Evolutionary conservation across 169 alveolate genomes (phyloP).

Genomic region (Plasmodium blacklocki): DNA sequence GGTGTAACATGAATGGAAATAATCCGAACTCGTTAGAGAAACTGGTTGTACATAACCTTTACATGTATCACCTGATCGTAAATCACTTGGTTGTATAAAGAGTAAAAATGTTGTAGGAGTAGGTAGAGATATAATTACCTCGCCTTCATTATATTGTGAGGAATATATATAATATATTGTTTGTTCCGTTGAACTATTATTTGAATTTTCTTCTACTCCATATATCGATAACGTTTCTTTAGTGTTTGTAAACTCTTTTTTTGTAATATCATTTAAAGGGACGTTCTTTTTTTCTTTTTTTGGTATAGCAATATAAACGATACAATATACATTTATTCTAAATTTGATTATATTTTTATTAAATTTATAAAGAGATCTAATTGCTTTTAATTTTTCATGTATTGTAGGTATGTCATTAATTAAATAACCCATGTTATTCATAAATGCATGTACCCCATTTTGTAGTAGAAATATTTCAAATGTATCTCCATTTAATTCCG

Average conservation of each 20-base stretch:
- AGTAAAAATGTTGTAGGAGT: slow-evolving; percentile 78
- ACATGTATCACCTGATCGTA: slow-evolving; percentile 77
- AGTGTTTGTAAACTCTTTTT: slow-evolving; percentile 16
- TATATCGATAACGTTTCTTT: slow-evolving; percentile 72
- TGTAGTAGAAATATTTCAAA: slow-evolving; percentile 86
- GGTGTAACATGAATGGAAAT: slow-evolving; percentile 74
- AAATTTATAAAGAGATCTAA: slow-evolving; percentile 69
- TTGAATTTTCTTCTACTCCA: slow-evolving; percentile 49
- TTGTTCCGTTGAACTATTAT: slow-evolving; percentile 63
- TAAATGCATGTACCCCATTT: slow-evolving; percentile 90
- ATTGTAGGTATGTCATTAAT: slow-evolving; percentile 90
- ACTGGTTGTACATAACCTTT: slow-evolving; percentile 74
- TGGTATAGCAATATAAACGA: slow-evolving; percentile 83
- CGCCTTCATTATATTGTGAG: slow-evolving; percentile 62
- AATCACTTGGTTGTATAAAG: slow-evolving; percentile 76
- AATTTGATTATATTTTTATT: slow-evolving; percentile 69
- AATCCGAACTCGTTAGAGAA: slow-evolving; percentile 52
- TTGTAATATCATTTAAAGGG: slow-evolving; percentile 57
- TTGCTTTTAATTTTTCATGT: slow-evolving; percentile 81
- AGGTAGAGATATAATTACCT: slow-evolving; percentile 33
- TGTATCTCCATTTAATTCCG: slow-evolving; percentile 89
- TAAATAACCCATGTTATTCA: slow-evolving; percentile 81
- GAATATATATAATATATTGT: slow-evolving; percentile 63
- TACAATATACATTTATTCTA: slow-evolving; percentile 78
- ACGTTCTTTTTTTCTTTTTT: slow-evolving; percentile 74